phyloP scores from a whole-genome alignment of 805 yeast genomes.

The Lachancea sp. region DNA sequence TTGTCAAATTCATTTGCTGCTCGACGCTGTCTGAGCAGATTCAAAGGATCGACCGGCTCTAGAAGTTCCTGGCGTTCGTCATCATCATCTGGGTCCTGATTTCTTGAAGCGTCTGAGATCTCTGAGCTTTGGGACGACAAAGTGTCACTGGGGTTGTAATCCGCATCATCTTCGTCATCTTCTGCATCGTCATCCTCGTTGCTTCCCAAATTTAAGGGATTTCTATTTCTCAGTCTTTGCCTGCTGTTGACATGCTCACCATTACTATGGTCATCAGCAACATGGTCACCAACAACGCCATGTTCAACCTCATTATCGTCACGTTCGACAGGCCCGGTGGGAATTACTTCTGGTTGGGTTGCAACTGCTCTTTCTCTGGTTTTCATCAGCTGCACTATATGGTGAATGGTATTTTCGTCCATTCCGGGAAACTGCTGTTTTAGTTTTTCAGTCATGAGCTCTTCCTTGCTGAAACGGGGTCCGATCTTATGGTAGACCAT shows the following conservation, averaged over 20 bases:
- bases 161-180: conserved; percentile 18
- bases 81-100: conserved; percentile 6
- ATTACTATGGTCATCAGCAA: too few relatives aligned
- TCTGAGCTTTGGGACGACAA: conserved; percentile 14
- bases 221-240: too few relatives aligned
- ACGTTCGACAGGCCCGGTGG: not conserved
- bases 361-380: conserved; percentile 20
- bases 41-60: conserved; percentile 18
- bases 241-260: not conserved
- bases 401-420: conserved; percentile 29
- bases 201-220: not conserved
- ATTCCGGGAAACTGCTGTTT: conserved; percentile 29
- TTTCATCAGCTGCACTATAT: conserved; percentile 25
- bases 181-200: conserved; percentile 19
- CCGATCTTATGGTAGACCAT: conserved; percentile 57
- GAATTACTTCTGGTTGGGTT: not conserved
- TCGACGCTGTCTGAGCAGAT: conserved; percentile 16
- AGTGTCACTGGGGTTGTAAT: conserved; percentile 18
- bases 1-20: conserved; percentile 25
- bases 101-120: conserved; percentile 7
- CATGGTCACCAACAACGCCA: not conserved
- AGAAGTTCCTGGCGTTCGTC: conserved; percentile 16
- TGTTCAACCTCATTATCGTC: conserved; percentile 1
- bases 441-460: conserved; percentile 23
- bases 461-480: conserved; percentile 28